Conservation (phyloP, 352 stramenopile species). For the Ophiocytium majus region DNA sequence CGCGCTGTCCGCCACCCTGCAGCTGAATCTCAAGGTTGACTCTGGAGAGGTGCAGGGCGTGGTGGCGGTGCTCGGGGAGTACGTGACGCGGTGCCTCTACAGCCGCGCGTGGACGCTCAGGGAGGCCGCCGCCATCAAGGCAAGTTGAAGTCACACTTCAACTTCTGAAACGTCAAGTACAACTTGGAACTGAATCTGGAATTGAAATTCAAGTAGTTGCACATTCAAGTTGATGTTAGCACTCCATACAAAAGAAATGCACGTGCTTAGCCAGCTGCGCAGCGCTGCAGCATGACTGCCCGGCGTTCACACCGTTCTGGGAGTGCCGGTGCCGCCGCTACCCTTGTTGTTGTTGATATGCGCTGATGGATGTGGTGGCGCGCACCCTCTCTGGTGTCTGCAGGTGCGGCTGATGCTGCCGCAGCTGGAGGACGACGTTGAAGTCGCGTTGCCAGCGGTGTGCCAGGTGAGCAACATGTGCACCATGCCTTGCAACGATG, state of each 20-base stretch:
- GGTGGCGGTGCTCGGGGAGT: slow-evolving; percentile 60
- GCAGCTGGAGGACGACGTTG: slow-evolving; percentile 47
- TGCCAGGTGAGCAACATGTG: slow-evolving; percentile 45
- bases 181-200: too few relatives aligned
- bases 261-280: too few relatives aligned
- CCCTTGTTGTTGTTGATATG: too few relatives aligned
- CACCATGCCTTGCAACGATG: too few relatives aligned
- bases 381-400: neutral
- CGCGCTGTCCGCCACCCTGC: neutral
- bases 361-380: neutral
- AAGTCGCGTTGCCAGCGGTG: slow-evolving; percentile 25
- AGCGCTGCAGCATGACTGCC: too few relatives aligned
- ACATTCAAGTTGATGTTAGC: too few relatives aligned
- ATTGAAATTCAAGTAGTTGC: too few relatives aligned
- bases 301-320: too few relatives aligned
- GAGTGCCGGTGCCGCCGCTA: too few relatives aligned
- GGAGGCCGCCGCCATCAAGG: slow-evolving; percentile 58
- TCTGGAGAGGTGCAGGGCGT: slow-evolving; percentile 39
- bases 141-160: too few relatives aligned
- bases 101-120: slow-evolving; percentile 59
- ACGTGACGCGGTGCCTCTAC: slow-evolving; percentile 60
- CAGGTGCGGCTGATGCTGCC: slow-evolving; percentile 48
- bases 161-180: too few relatives aligned
- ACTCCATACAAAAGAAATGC: too few relatives aligned
- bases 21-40: neutral